Evolutionary conservation across 306 rosid genomes (phyloP).

Genomic region (Cyamopsis tetragonoloba): DNA sequence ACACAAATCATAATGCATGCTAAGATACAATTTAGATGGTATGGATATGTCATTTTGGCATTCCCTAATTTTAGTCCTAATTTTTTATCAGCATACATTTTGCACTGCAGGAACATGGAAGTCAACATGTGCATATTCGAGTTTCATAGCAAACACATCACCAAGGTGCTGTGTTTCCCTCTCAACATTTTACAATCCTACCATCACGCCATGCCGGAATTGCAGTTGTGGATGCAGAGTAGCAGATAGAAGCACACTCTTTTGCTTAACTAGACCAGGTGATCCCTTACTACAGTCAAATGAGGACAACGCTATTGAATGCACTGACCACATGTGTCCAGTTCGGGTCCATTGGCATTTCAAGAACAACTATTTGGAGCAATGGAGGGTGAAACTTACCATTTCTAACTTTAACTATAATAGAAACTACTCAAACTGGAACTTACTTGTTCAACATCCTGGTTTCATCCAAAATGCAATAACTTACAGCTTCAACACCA

Average conservation of each 20-base stretch:
- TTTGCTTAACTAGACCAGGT: constrained; percentile 46
- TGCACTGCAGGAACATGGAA: constrained; percentile 71
- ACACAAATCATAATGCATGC: background rate
- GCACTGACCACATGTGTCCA: constrained; percentile 83
- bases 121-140: constrained; percentile 65
- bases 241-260: constrained; percentile 25
- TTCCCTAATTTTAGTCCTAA: constrained; percentile 12
- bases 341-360: constrained; percentile 81
- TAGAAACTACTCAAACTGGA: constrained; percentile 70
- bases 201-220: constrained; percentile 52
- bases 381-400: constrained; percentile 84
- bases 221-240: constrained; percentile 77
- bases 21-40: background rate
- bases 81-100: constrained; percentile 8
- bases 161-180: constrained; percentile 73
- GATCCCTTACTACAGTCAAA: background rate
- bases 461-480: constrained; percentile 41
- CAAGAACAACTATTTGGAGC: constrained; percentile 53
- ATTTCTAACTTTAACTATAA: constrained; percentile 58
- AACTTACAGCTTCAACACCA: constrained; percentile 62
- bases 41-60: too few species aligned
- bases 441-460: constrained; percentile 71
- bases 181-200: constrained; percentile 72
- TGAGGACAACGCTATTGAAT: constrained; percentile 29
- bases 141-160: constrained; percentile 51